Conservation (phyloP, 1,284 basidiomycete species). For the Leucoagaricus sp. region DNA sequence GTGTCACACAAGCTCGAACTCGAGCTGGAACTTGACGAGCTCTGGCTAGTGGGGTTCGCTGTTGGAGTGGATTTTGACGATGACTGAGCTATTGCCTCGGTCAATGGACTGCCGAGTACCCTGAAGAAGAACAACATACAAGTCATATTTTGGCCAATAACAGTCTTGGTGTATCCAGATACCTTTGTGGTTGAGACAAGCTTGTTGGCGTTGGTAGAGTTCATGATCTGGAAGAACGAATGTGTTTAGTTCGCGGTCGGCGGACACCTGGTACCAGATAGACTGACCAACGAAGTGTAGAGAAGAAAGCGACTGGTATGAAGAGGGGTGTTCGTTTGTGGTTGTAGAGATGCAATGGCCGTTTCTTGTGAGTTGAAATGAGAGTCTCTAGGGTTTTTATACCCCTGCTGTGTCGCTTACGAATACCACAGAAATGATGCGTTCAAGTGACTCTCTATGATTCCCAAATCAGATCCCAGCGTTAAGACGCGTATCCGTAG, state of each 20-base stretch:
- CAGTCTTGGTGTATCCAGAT: slow-evolving; percentile 9
- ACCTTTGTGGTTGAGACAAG: slow-evolving; percentile 5
- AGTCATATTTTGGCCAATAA: slow-evolving; percentile 10
- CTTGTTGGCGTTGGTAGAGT: slow-evolving; percentile 6
- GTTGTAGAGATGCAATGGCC: no score
- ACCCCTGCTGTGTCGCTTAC: not conserved
- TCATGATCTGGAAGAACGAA: not conserved
- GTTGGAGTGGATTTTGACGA: not conserved
- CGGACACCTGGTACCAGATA: no score
- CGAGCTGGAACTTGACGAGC: not conserved
- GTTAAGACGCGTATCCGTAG: not conserved
- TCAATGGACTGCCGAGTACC: not conserved
- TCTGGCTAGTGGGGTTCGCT: not conserved
- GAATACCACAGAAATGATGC: not conserved
- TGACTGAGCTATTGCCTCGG: not conserved
- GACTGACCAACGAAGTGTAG: no score
- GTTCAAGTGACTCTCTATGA: not conserved
- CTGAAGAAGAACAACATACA: not conserved
- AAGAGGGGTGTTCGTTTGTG: no score
- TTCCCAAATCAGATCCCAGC: not conserved
- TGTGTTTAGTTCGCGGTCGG: not conserved
- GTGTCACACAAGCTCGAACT: not conserved
- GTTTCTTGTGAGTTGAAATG: not conserved
- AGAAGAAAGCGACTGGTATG: no score
- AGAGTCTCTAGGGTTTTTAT: not conserved